Conservation (phyloP, 352 stramenopile genomes). For the Globisporangium abappressorium region DNA sequence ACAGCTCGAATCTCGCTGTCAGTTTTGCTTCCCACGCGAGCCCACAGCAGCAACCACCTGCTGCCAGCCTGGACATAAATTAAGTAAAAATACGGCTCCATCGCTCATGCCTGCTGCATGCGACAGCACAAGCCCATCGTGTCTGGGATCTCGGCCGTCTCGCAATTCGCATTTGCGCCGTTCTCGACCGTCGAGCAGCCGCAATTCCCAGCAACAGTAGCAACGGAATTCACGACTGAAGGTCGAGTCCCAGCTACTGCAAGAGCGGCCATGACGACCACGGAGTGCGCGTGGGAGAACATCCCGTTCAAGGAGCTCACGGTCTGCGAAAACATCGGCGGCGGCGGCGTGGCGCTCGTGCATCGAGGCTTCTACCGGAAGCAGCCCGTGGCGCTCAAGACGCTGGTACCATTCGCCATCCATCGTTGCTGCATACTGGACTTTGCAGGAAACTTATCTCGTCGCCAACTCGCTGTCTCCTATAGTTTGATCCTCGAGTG, state of each 20-base stretch:
- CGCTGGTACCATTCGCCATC: conserved; percentile 42
- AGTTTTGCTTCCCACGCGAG: neutral
- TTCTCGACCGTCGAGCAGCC: conserved; percentile 6
- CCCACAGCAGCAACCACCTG: neutral
- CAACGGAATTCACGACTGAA: neutral
- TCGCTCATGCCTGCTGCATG: conserved; percentile 6
- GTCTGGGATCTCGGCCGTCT: conserved; percentile 13
- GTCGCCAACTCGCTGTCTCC: neutral
- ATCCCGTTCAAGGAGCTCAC: conserved; percentile 80
- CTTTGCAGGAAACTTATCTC: too few species aligned
- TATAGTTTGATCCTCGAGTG: conserved; percentile 86
- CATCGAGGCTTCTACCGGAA: conserved; percentile 77
- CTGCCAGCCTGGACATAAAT: neutral
- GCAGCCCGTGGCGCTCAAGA: conserved; percentile 84
- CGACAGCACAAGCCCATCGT: conserved; percentile 13
- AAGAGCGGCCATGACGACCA: neutral
- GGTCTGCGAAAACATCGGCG: conserved; percentile 82
- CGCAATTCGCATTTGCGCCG: conserved; percentile 9
- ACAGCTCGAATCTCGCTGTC: neutral
- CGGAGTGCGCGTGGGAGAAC: conserved; percentile 47
- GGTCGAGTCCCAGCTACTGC: neutral
- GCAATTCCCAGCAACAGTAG: neutral
- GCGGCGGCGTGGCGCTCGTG: conserved; percentile 89
- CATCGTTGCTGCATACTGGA: too few species aligned
- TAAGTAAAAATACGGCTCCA: conserved; percentile 7